These are phyloP conservation scores for Lachancea waltii DNA, from an alignment of 805 yeast species.

Conservation along the genomic window DNA sequence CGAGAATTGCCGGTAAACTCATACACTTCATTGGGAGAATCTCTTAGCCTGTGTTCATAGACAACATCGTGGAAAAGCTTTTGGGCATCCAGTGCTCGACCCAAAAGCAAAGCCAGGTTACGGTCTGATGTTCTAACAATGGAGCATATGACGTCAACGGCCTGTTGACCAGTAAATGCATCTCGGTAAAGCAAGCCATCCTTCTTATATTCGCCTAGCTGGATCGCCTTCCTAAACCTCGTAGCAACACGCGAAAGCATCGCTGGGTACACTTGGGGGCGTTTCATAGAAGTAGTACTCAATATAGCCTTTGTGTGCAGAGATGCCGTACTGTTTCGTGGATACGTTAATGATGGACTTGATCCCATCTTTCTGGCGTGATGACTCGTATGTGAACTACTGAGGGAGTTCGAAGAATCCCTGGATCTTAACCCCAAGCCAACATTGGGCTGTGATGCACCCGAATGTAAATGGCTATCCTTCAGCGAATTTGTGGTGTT, in stretches of 20 bases:
- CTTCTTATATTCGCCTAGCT: slow-evolving; percentile 71
- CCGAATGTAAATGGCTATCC: slow-evolving; percentile 12
- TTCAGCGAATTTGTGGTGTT: slow-evolving; percentile 22
- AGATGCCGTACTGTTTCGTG: slow-evolving; percentile 9
- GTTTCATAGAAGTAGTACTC: slow-evolving; percentile 35
- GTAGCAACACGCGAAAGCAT: slow-evolving; percentile 77
- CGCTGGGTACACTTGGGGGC: slow-evolving; percentile 86
- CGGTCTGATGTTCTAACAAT: slow-evolving; percentile 87
- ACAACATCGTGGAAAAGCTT: slow-evolving; percentile 92
- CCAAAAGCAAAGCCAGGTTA: slow-evolving; percentile 79
- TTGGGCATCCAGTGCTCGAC: slow-evolving; percentile 90
- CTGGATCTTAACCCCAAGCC: slow-evolving; percentile 41
- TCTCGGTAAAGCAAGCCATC: slow-evolving; percentile 90
- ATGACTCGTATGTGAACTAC: slow-evolving; percentile 1
- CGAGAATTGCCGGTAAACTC: slow-evolving; percentile 53
- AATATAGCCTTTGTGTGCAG: slow-evolving; percentile 39
- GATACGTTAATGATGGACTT: slow-evolving; percentile 7
- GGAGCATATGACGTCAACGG: slow-evolving; percentile 82
- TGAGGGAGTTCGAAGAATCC: slow-evolving; percentile 38
- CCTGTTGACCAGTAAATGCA: slow-evolving; percentile 89
- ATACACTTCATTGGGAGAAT: slow-evolving; percentile 80
- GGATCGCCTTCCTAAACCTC: slow-evolving; percentile 62
- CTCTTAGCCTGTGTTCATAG: slow-evolving; percentile 87
- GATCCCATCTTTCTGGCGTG: slow-evolving; percentile 8
- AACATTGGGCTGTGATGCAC: slow-evolving; percentile 9